Base-by-base conservation (phyloP, 2,329 filamentous ascomycete genomes). In the Colletotrichum coccodes region DNA sequence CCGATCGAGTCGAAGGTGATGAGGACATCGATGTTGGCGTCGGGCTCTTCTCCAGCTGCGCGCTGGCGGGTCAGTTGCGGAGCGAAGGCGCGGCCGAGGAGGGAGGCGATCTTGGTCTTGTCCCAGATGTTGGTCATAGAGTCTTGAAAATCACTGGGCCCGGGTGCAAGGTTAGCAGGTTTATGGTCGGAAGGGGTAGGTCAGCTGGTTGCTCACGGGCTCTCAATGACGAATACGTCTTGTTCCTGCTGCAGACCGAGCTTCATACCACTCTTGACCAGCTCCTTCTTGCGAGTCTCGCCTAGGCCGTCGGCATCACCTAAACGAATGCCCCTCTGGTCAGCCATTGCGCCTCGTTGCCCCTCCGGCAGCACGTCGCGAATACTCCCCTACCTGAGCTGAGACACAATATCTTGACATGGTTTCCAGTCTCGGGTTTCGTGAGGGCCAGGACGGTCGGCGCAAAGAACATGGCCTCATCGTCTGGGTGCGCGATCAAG, bases 381-480 rank as follows among this genome's bases (percentile, higher is more conserved):
- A n/a, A 16, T 42, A 30, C 44, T 32, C 36, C 32, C 68, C 34
- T 60, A 91, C 93, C 95, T 72, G 91, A 95, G 81, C 93, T 97
- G 71, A 99, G 83, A 82, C 96, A 99, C 64, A 98, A 83, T 71
- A 99, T 97, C 82, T 97, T 96, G 76, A 99, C 87, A 77, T 97
- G 94, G 81, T 99, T 98, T 4, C 93, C 92, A 23, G 92, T 86
- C 68, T 91, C 89, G 4, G 94, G 94, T 16, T 88, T 86, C 21
- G 94, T 95, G 66, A 99, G 87, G n/a, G 93, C 90, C 74, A 97
- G 86, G 16, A 98, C 86, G 0, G 94, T 93, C 0, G 96, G 96
- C 71, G 94, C 90, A 82, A 99, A 99, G 86, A 99, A 99, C 96
- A 99, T 99, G 79, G 95, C 96, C 84, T 99, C 96, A 76, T 99